Conservation (phyloP, 768 basidiomycete genomes). For the Lactarius sanguifluus region DNA sequence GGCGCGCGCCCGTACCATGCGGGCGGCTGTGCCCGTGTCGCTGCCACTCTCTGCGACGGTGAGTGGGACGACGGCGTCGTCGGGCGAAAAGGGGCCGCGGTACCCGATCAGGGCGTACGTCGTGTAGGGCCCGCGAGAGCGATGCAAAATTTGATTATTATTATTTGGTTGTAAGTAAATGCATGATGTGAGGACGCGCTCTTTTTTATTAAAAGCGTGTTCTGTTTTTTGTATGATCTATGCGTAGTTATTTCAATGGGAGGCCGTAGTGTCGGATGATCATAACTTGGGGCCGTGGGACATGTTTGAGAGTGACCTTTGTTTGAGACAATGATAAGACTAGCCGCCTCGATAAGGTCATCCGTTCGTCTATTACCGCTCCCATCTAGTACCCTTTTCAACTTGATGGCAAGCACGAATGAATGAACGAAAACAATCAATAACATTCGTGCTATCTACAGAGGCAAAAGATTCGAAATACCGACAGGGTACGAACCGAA, state of each 20-base stretch:
- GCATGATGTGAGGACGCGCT: neutral
- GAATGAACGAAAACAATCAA: neutral
- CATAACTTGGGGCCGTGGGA: neutral
- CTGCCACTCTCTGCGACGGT: neutral
- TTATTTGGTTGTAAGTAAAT: neutral
- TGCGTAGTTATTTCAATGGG: neutral
- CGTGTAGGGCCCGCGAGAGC: too few relatives aligned
- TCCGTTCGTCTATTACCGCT: neutral
- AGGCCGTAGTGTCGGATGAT: neutral
- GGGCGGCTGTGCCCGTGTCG: neutral
- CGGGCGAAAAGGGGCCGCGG: neutral
- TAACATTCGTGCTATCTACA: neutral
- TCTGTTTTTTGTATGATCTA: neutral
- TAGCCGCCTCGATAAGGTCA: neutral
- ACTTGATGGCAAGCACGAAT: neutral
- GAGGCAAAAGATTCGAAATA: neutral
- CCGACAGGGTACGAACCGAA: neutral
- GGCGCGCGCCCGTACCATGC: neutral
- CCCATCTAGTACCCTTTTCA: neutral
- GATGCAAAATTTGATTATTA: neutral
- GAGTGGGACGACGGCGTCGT: neutral
- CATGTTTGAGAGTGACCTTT: neutral
- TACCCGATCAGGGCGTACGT: constrained; percentile 1
- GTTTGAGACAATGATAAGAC: neutral
- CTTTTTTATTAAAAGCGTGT: neutral